Evolutionary conservation across 1,284 basidiomycete species (phyloP), one percentile per base, ranked within the genome.

Genomic region (Naganishia sp.): DNA sequence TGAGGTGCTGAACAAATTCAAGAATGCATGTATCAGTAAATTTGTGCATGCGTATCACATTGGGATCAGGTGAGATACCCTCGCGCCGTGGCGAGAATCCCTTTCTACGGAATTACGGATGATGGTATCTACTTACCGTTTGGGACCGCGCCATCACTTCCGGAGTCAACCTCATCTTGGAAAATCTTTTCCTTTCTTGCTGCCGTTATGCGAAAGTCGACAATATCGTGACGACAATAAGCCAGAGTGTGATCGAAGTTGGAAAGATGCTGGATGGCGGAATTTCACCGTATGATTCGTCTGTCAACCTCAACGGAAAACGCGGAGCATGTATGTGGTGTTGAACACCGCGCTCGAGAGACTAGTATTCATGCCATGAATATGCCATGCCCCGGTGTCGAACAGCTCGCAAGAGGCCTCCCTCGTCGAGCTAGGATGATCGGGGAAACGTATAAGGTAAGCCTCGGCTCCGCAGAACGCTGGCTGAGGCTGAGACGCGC

Each of bases 21-120:
- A 89, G 86, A 23, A 86, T 86, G 70, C 94, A 84, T 71, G 95
- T 86, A 84, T 95, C 92, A 43, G 31, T 45, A 49, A 7, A 18
- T 46, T 4, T 15, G 7, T 23, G 49, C 2, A 18, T 46, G 45
- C 2, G 7, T 23, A 23, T 45, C 25, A 6, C 23, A 3, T 21
- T 21, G 47, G 15, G 15, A 2, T 39, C 35, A 39, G 35, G 35
- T 10, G 35, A 39, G 1, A 35, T 18, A 13, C 3, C 46, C 23
- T 35, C 15, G 13, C 35, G 35, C 21, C 7, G 35, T 17, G 23
- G 28, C 28, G 28, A 5, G 28, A 28, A 28, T 28, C 28, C 28
- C 5, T 28, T 28, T 28, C 51, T n/a, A 35, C 6, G 41, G 41
- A 46, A 61, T 31, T 10, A 39, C 10, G 23, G 13, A 23, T 23